Base-by-base conservation (phyloP, 2,329 filamentous ascomycete genomes). In the Penicillium fuscoglaucum region DNA sequence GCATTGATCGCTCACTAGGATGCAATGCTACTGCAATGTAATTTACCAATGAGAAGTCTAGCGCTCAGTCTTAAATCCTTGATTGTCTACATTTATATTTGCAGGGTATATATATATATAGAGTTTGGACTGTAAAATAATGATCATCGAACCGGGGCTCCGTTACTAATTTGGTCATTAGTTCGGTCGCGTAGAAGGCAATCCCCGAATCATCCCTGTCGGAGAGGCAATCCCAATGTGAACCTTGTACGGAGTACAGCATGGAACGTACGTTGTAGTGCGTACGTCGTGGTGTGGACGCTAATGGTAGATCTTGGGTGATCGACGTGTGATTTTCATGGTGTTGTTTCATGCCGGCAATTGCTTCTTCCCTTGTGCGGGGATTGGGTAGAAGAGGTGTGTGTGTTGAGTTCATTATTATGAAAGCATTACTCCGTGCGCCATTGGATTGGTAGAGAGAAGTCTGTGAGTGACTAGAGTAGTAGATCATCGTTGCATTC, bases 401-500 rank as follows among this genome's bases (percentile, higher is more conserved):
- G 19, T 24, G 5, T 26, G 17, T 26, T 46, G 48, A 33, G 41
- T 17, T 40, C 49, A 47, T 47, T 29, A 44, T 15, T 39, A 29
- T 56, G 29, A 19, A 45, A 44, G 39, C 29, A 39, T 39, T 40
- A 39, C 43, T 15, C 28, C 26, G 37, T 40, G 15, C 10, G n/a
- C n/a, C 33, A 21, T 21, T 47, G 8, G 33, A 39, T 48, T 49
- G 52, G 41, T 37, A 39, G 41, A 26, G 8, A 39, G 26, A 35
- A 8, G 31, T 13, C n/a, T 33, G 12, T 33, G 31, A 13, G 53
- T 49, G 37, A 33, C 39, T 33, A 24, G 28, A 52, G 43, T 49
- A 35, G 55, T 58, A 64, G 61, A 66, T 66, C 61, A 65, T 64
- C 46, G 64, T 65, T 64, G 57, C 64, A 65, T 66, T 46, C 48